phyloP scores from a whole-genome alignment of 768 basidiomycete species.

The Boletus pseudo-olivaceus region DNA sequence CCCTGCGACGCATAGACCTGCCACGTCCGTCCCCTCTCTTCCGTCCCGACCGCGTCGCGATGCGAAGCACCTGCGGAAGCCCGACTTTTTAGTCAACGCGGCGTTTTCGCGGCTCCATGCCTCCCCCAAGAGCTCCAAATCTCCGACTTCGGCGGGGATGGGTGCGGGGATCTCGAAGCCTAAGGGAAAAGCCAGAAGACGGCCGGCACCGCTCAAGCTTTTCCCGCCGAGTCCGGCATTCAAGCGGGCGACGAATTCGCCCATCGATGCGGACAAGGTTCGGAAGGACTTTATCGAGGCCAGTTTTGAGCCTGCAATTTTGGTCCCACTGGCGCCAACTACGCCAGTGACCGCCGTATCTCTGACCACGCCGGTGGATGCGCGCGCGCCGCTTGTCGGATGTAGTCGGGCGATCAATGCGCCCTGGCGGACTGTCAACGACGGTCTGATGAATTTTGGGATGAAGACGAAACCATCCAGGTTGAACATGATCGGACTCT shows the following conservation, averaged over 20 bases:
- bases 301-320: constrained; percentile 38
- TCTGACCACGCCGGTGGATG: neutral
- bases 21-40: constrained; percentile 35
- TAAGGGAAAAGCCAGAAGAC: constrained; percentile 34
- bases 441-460: constrained; percentile 6
- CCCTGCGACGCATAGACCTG: constrained; percentile 28
- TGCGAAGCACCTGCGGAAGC: constrained; percentile 37
- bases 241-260: constrained; percentile 36
- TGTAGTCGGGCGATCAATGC: constrained; percentile 5
- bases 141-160: constrained; percentile 6
- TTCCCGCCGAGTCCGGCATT: constrained; percentile 28
- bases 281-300: constrained; percentile 41
- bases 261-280: constrained; percentile 33
- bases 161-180: constrained; percentile 4
- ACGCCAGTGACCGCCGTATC: neutral
- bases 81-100: constrained; percentile 33
- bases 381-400: neutral
- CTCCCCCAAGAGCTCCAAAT: constrained; percentile 14
- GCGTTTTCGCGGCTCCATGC: constrained; percentile 22
- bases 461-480: constrained; percentile 24
- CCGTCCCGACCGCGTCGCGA: constrained; percentile 33
- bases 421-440: constrained; percentile 4
- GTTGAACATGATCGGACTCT: constrained; percentile 30
- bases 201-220: constrained; percentile 43
- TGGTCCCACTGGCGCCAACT: constrained; percentile 3